phyloP scores from a whole-genome alignment of 306 rosid species.

The Prunus mongolica region DNA sequence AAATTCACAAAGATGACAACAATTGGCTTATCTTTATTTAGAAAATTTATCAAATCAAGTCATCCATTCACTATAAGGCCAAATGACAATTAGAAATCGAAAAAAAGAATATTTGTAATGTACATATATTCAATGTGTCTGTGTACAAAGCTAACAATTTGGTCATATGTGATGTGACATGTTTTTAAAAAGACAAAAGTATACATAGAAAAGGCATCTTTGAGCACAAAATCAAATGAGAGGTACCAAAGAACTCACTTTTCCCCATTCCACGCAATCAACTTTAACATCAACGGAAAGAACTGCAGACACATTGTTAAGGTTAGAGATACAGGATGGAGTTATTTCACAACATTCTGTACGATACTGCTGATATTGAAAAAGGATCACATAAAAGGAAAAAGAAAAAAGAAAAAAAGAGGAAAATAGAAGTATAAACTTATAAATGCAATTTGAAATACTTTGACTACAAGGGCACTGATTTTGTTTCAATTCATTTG shows the following conservation, averaged over 20 bases:
- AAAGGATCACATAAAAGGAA: background rate
- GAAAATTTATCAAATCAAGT: background rate
- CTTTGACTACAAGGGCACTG: background rate
- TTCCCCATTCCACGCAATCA: constrained; percentile 92
- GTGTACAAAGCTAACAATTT: background rate
- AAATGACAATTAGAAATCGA: background rate
- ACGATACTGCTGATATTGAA: background rate
- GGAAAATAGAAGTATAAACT: background rate
- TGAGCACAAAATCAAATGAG: constrained; percentile 14
- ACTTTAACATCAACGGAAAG: constrained; percentile 87
- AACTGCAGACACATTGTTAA: constrained; percentile 54
- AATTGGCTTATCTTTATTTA: background rate
- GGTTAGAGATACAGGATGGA: constrained; percentile 20
- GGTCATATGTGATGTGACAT: background rate
- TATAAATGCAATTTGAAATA: background rate
- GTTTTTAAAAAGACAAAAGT: background rate
- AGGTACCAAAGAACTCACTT: constrained; percentile 42
- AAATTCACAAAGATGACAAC: background rate
- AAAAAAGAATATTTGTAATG: background rate
- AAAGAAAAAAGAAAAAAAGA: background rate
- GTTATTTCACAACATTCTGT: background rate
- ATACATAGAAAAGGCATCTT: background rate
- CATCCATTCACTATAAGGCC: background rate
- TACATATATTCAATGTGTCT: background rate
- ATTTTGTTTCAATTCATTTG: background rate